Evolutionary conservation across 169 alveolate genomes (phyloP), one percentile per base, ranked within the genome.

Genomic region (Cryptosporidium felis): DNA sequence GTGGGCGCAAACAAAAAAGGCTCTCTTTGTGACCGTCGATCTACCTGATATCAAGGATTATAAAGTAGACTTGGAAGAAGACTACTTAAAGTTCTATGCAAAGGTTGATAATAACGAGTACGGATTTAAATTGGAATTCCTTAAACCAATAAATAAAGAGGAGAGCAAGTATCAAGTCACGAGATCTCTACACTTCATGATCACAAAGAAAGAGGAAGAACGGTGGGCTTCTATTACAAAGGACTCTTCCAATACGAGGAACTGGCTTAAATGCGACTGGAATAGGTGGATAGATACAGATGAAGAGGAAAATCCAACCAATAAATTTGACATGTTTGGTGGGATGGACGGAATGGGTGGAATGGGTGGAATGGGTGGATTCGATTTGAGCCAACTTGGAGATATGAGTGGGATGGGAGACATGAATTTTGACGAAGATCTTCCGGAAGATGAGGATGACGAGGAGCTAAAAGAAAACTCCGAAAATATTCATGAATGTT

Each of bases 211-310:
- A 47, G 82, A 82, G 60, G 47, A 82, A 12, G 89, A 51, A 5
- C 65, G 89, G 14, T 74, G 82, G 89, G 56, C 21, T 79, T 85
- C 36, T 60, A 82, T 85, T 82, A 92, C 90, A 82, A 91, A 51
- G 40, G 94, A 80, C 58, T 85, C 47, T 45, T 88, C 56, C 3
- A 90, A 80, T 62, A 81, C 42, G 80, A 91, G 51, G 53, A 56
- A 32, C 81, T 90, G 93, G 89, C 81, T 91, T 47, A 59, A 82
- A 16, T 81, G 89, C 42, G 94, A 91, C 66, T 91, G 94, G 94
- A 51, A 80, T 36, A 91, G 82, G 85, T 91, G 94, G 94, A 88
- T 89, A 41, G 94, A 91, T 41, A 85, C 82, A 23, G 94, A 91
- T 60, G 94, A 91, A n/a, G 94, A 91, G 62, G 91, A 80, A n/a